Evolutionary conservation across 805 yeast species (phyloP), one percentile per base, ranked within the genome.

Genomic region (Candida multigemmis): DNA sequence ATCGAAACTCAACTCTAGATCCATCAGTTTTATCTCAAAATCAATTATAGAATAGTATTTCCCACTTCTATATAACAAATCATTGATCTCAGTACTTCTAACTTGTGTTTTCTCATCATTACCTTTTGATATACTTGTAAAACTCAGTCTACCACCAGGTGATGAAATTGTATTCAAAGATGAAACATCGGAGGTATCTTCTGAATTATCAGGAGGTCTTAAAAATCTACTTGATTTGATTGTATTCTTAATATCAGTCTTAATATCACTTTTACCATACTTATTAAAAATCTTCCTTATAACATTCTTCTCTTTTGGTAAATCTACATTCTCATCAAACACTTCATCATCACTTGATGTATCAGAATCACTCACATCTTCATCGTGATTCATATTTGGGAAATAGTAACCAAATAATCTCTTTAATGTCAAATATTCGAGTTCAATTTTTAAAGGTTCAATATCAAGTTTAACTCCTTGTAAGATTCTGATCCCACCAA

Each of bases 401-500:
- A 84, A 79, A n/a, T 79, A 53, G 55, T 83, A 87, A 11, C 64
- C 56, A 42, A 79, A 59, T 14, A 87, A 46, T 38, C 66, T 69
- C 21, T 66, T 68, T 1, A 86, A 78, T 0, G 87, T 72, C 1
- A 56, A 59, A 36, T 79, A 81, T 34, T 87, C 96, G 20, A 89
- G 48, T 36, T 77, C 80, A 3, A 89, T 40, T 33, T 71, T 73
- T 34, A 87, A 41, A 1, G 95, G 95, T 27, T 69, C 65, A 11
- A 84, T 48, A 2, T 55, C 50, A 12, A 83, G 60, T 19, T 71
- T 71, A 14, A 84, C 76, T 26, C 67, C 57, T 33, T 74, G 75
- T 54, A 87, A 62, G 14, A 87, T 76, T n/a, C 81, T 70, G 26
- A 87, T 85, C 7, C 97, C 97, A 17, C 96, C 97, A 30, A 89